Evolutionary conservation across 1,284 basidiomycete species (phyloP).

Genomic region (Golubevia sp.): DNA sequence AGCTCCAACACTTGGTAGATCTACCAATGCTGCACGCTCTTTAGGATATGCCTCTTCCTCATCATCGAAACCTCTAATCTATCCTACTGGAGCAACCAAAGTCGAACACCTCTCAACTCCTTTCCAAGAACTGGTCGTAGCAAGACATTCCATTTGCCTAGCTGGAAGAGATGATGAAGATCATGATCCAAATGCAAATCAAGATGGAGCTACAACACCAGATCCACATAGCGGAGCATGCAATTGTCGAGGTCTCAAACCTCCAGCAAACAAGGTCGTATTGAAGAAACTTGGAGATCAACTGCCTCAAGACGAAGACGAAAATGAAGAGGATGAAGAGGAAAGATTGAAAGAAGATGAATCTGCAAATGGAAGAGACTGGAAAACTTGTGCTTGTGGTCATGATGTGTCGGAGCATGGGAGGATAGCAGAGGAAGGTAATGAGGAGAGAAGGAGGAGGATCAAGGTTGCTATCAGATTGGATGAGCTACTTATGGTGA

Average conservation of each 20-base stretch:
- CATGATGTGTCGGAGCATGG: slow-evolving; percentile 74
- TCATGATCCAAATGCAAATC: too few relatives aligned
- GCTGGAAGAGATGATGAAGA: not conserved
- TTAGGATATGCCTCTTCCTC: not conserved
- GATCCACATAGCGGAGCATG: not conserved
- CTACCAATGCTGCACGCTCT: not conserved
- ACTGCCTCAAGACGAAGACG: not conserved
- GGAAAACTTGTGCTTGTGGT: slow-evolving; percentile 75
- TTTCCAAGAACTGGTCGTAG: not conserved
- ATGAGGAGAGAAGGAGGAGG: slow-evolving; percentile 66
- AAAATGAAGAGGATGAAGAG: slow-evolving; percentile 1
- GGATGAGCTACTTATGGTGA: slow-evolving; percentile 82
- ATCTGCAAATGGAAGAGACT: slow-evolving; percentile 64
- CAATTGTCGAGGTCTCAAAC: not conserved
- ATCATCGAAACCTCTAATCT: not conserved
- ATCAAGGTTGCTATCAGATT: slow-evolving; percentile 78
- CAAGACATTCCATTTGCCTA: not conserved
- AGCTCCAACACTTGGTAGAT: not conserved
- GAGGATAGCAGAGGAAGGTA: slow-evolving; percentile 64
- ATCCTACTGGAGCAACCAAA: not conserved
- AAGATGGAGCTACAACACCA: not conserved
- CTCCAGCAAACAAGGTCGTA: not conserved
- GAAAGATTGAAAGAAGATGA: not conserved
- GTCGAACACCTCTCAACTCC: not conserved
- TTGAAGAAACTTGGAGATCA: not conserved